These are phyloP conservation scores for Chondrostereum purpureum DNA, from an alignment of 1,284 basidiomycete genomes.

Conservation along the genomic window DNA sequence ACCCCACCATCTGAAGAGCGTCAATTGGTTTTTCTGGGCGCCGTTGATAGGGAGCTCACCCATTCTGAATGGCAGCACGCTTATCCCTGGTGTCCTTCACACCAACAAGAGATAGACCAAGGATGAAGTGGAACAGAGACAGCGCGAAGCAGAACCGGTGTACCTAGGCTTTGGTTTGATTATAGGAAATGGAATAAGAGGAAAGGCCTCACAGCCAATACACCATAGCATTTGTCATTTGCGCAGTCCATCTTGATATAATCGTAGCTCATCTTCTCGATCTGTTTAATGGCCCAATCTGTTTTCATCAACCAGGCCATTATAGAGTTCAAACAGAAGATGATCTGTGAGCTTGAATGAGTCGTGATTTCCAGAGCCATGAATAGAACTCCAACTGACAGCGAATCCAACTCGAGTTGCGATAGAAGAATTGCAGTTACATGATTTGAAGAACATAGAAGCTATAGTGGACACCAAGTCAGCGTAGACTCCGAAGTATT, in stretches of 20 bases:
- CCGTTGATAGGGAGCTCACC: conserved; percentile 38
- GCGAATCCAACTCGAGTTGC: conserved; percentile 97
- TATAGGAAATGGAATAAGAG: not conserved
- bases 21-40: not conserved
- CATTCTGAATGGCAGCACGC: conserved; percentile 94
- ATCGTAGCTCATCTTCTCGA: conserved; percentile 92
- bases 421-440: conserved; percentile 98
- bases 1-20: conserved; percentile 84
- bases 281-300: conserved; percentile 78
- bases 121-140: conserved; percentile 81
- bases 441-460: conserved; percentile 97
- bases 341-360: conserved; percentile 51
- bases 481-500: conserved; percentile 5
- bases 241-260: conserved; percentile 98
- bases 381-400: conserved; percentile 37
- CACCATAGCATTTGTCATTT: conserved; percentile 91
- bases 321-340: conserved; percentile 95
- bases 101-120: conserved; percentile 77
- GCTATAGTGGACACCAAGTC: conserved; percentile 39
- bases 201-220: conserved; percentile 71
- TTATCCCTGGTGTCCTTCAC: conserved; percentile 88
- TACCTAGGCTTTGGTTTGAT: conserved; percentile 44
- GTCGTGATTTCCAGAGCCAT: not conserved
- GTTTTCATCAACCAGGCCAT: conserved; percentile 96
- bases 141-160: conserved; percentile 97